A percentile compares a stretch with the other conserved stretches of the same genome.
phyloP scores from a whole-genome alignment of 768 basidiomycete species.

The Calocybe indica region DNA sequence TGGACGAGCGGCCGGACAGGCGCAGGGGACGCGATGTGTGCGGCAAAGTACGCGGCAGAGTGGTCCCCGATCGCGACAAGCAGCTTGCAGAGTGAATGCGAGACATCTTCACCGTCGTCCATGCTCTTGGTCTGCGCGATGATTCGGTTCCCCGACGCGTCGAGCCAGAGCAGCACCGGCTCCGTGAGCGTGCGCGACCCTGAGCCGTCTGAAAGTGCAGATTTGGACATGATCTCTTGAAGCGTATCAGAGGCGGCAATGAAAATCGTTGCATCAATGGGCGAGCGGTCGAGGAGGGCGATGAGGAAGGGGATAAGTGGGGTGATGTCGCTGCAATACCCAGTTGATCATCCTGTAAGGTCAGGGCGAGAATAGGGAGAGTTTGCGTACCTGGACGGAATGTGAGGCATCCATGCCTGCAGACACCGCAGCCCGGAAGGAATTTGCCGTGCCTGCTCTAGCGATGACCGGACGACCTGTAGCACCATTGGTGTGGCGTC shows the following conservation, averaged over 20 bases:
- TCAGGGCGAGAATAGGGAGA: neutral
- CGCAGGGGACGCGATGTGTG: conserved; percentile 49
- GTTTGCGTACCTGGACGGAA: conserved; percentile 57
- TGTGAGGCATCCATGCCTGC: conserved; percentile 73
- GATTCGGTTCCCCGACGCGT: conserved; percentile 46
- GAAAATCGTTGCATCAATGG: conserved; percentile 50
- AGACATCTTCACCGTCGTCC: conserved; percentile 46
- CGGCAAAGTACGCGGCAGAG: conserved; percentile 71
- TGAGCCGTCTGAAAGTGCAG: conserved; percentile 64
- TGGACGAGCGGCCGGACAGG: conserved; percentile 24
- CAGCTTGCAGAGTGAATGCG: conserved; percentile 76
- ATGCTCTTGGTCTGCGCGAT: conserved; percentile 24
- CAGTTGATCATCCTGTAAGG: neutral
- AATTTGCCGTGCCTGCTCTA: conserved; percentile 45
- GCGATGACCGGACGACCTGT: conserved; percentile 55
- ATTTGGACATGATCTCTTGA: conserved; percentile 73
- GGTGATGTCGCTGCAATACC: conserved; percentile 52
- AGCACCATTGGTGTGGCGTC: conserved; percentile 69
- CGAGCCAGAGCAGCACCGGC: conserved; percentile 79
- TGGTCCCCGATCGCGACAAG: conserved; percentile 82
- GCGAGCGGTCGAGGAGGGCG: conserved; percentile 47
- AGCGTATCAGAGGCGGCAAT: conserved; percentile 64
- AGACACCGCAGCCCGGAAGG: conserved; percentile 73
- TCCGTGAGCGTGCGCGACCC: conserved; percentile 74
- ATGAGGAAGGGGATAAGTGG: conserved; percentile 64